A percentile compares a stretch with the other conserved stretches of the same genome.
Conservation (phyloP, 768 basidiomycete genomes). For the Hortiboletus flavorubellus region DNA sequence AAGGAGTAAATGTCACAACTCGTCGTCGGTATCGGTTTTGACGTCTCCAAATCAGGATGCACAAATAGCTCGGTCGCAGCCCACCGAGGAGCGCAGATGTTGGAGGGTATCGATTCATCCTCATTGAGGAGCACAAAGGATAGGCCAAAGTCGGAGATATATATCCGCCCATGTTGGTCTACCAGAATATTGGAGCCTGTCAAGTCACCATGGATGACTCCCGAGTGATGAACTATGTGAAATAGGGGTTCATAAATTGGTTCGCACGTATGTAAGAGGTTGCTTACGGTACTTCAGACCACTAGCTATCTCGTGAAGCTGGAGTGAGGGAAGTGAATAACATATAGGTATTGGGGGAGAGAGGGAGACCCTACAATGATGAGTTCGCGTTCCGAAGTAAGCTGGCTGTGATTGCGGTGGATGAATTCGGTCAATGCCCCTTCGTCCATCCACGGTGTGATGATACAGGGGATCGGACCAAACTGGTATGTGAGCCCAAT, state of each 20-base stretch:
- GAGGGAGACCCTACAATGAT: background rate
- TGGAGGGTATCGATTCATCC: constrained; percentile 3
- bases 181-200: constrained; percentile 15
- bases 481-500: constrained; percentile 12
- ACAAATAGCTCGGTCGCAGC: constrained; percentile 11
- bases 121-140: background rate
- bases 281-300: constrained; percentile 12
- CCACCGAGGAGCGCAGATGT: constrained; percentile 9
- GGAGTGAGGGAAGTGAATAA: background rate
- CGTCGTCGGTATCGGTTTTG: constrained; percentile 2
- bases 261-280: background rate
- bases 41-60: constrained; percentile 5
- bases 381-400: constrained; percentile 4
- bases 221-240: constrained; percentile 5
- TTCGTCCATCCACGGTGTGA: constrained; percentile 15
- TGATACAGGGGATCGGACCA: constrained; percentile 6
- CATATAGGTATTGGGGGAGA: background rate
- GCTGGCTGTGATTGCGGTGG: background rate
- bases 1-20: constrained; percentile 11
- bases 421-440: constrained; percentile 9
- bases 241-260: background rate
- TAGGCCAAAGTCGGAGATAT: constrained; percentile 16
- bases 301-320: constrained; percentile 11
- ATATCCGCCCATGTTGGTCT: constrained; percentile 1
- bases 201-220: constrained; percentile 14